These are phyloP conservation scores for Wickerhamiella azymoides DNA, from an alignment of 805 yeast species.

Conservation along the genomic window DNA sequence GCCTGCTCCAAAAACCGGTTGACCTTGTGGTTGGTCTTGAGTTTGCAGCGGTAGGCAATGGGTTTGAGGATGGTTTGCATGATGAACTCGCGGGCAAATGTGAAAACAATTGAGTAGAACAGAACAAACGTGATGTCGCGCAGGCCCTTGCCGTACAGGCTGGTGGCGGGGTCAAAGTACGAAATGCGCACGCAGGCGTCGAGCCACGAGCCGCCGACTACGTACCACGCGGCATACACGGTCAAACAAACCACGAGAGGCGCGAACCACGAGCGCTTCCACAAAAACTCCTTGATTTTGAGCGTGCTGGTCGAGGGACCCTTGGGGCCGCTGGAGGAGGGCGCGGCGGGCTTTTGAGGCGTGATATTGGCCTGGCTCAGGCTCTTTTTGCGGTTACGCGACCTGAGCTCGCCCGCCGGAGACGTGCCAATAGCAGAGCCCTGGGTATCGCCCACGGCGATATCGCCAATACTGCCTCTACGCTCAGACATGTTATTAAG, in stretches of 20 bases:
- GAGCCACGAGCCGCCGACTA: slow-evolving; percentile 16
- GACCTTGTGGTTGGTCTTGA: slow-evolving; percentile 41
- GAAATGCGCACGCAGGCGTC: slow-evolving; percentile 13
- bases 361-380: background rate
- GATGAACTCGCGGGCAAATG: slow-evolving; percentile 77
- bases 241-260: slow-evolving; percentile 13
- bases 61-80: slow-evolving; percentile 78
- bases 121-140: slow-evolving; percentile 69
- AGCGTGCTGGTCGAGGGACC: background rate
- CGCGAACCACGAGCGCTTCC: slow-evolving; percentile 16
- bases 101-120: slow-evolving; percentile 73
- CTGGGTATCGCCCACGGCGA: slow-evolving; percentile 21
- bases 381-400: slow-evolving; percentile 10
- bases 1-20: slow-evolving; percentile 88
- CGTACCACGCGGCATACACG: slow-evolving; percentile 11
- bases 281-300: slow-evolving; percentile 4
- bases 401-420: slow-evolving; percentile 12
- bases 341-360: background rate
- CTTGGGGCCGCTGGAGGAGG: background rate
- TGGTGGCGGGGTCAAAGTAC: slow-evolving; percentile 34
- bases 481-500: background rate
- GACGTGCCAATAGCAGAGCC: slow-evolving; percentile 17
- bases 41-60: slow-evolving; percentile 40
- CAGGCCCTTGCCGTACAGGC: slow-evolving; percentile 68
- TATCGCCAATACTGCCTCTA: slow-evolving; percentile 15